Percentiles rank a stretch among this genome's conserved stretches.
These are phyloP conservation scores for Fragosphaeria purpurea DNA, from an alignment of 2,329 filamentous ascomycete genomes.

Conservation along the genomic window DNA sequence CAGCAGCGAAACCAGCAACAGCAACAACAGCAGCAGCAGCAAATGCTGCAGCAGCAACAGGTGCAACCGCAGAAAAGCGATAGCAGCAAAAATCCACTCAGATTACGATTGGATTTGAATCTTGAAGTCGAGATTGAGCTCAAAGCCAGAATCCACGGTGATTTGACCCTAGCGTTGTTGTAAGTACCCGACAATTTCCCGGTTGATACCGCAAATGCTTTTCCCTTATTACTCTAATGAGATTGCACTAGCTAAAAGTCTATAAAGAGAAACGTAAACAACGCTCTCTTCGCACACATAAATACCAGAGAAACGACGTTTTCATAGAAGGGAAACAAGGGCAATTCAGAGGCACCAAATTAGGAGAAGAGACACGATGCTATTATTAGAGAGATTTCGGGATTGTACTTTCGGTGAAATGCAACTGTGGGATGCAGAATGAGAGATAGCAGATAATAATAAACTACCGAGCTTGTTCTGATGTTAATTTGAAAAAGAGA, in stretches of 20 bases:
- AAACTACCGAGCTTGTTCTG: too few species aligned
- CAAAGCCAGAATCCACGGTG: constrained; percentile 70
- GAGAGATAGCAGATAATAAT: too few species aligned
- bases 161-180: constrained; percentile 64
- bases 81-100: constrained; percentile 50
- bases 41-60: constrained; percentile 20
- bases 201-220: too few species aligned
- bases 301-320: neutral
- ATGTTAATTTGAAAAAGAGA: too few species aligned
- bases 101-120: constrained; percentile 63
- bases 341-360: too few species aligned
- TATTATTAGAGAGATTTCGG: too few species aligned
- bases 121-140: constrained; percentile 71
- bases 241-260: neutral
- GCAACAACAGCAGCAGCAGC: constrained; percentile 14
- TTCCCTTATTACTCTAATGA: too few species aligned
- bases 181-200: constrained; percentile 27
- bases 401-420: too few species aligned
- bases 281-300: neutral
- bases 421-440: too few species aligned
- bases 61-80: constrained; percentile 18
- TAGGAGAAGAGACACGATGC: too few species aligned
- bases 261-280: too few species aligned
- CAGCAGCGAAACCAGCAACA: constrained; percentile 14
- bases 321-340: too few species aligned